These are phyloP conservation scores for Capsicum baccatum DNA, from an alignment of 257 asterid species.

Conservation along the genomic window DNA sequence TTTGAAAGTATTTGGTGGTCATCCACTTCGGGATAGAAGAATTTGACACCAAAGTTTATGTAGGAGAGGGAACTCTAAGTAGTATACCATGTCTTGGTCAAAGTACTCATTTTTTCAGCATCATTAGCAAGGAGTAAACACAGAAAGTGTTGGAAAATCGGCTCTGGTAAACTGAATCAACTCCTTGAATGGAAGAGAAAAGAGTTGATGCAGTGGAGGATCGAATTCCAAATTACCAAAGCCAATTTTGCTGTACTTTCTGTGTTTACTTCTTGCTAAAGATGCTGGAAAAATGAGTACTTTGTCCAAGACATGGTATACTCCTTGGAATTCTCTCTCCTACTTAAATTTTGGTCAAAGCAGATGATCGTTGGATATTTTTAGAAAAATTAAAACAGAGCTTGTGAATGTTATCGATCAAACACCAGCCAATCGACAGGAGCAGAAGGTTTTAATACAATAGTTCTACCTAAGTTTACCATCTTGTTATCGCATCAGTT, in stretches of 20 bases:
- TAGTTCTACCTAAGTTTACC: background rate
- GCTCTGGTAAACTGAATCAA: too few relatives aligned
- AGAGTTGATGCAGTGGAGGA: background rate
- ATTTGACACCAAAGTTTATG: too few relatives aligned
- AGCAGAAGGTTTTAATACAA: background rate
- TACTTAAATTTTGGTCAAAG: too few relatives aligned
- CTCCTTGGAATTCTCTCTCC: background rate
- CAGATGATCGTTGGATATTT: background rate
- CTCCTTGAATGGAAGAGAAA: background rate
- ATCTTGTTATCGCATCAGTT: background rate
- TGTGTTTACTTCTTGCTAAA: background rate
- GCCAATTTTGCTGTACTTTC: background rate
- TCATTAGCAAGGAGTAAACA: too few relatives aligned
- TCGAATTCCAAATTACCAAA: background rate
- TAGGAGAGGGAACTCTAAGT: too few relatives aligned
- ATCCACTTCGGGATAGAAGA: too few relatives aligned
- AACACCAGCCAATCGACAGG: background rate
- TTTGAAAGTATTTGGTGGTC: too few relatives aligned
- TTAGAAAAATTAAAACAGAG: background rate
- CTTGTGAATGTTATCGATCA: background rate
- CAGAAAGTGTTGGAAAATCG: too few relatives aligned
- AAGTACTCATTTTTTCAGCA: too few relatives aligned
- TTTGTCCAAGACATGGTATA: background rate
- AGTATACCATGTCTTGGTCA: too few relatives aligned
- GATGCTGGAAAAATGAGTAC: background rate